Conservation (phyloP, 306 rosid species). For the Dryas alaskensis region DNA sequence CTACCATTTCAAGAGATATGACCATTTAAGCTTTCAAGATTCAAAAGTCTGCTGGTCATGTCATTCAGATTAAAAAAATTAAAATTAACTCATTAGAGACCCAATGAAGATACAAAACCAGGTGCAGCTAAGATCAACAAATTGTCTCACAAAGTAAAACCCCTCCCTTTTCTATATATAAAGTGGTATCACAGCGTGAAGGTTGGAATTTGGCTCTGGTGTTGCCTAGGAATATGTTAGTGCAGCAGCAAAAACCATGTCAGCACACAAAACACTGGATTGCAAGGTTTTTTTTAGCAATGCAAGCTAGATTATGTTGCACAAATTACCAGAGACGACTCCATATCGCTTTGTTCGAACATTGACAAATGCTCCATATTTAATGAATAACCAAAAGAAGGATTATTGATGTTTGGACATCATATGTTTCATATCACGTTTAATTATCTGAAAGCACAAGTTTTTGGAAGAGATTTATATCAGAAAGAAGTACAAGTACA, state of each 20-base stretch:
- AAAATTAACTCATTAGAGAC: background rate
- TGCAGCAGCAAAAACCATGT: background rate
- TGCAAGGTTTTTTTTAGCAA: background rate
- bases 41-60: background rate
- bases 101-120: background rate
- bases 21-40: background rate
- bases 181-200: background rate
- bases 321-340: background rate
- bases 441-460: background rate
- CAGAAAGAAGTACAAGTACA: background rate
- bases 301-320: background rate
- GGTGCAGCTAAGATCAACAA: background rate
- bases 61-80: background rate
- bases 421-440: background rate
- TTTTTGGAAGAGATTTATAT: background rate
- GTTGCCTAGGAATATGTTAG: background rate
- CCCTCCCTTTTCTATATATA: background rate
- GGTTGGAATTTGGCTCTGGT: background rate
- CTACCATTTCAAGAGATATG: background rate
- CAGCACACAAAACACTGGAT: background rate
- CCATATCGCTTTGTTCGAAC: background rate
- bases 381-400: too few relatives aligned
- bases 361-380: background rate
- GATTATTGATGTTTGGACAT: background rate
- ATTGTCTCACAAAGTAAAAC: background rate